Evolutionary conservation across 768 basidiomycete genomes (phyloP), one percentile per base, ranked within the genome.

Genomic region (Thelephora aurantiotincta): DNA sequence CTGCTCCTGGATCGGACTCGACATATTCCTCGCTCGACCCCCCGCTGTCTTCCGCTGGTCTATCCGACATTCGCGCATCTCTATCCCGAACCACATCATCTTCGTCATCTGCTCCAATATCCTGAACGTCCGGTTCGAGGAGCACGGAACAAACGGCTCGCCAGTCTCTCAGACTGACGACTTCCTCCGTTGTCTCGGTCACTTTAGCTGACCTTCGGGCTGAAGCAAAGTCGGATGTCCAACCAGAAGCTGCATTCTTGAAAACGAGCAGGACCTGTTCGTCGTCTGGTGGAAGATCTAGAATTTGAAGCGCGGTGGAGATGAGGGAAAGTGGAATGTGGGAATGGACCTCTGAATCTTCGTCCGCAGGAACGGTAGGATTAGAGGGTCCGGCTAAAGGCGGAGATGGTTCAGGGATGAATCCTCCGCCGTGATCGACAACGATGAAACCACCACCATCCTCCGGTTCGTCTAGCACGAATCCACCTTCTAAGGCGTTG

Each of bases 81-180:
- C 60, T 60, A n/a, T 57, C 60, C 11, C 49, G 49, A 4, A 47
- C 54, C 2, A n/a, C 58, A 6, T 48, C 54, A 11, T 58, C 59
- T 5, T 52, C 54, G 11, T 57, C 59, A 23, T 45, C 57, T 18
- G 57, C 61, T 18, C 63, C 63, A 3, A 51, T 56, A 1, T 51
- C 54, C 3, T 45, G 57, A 11, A 42, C 58, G 6, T 60, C 63
- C 2, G 56, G 48, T 9, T 62, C 64, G 9, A 90, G 66, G 11
- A 91, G 65, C 3, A 81, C 81, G 9, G 80, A 77, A 58, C 87
- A 90, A 3, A 91, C 82, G 11, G 83, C 72, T 34, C 82, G 73
- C 82, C 83, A 91, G 57, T 89, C 87, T 23, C 78, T 76, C 44
- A 70, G 65, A 53, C 70, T 74, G 20, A 91, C 73, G 38, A 63